Base-by-base conservation (phyloP, 108 stramenopile genomes). In the Phaeodactylum tricornutum region DNA sequence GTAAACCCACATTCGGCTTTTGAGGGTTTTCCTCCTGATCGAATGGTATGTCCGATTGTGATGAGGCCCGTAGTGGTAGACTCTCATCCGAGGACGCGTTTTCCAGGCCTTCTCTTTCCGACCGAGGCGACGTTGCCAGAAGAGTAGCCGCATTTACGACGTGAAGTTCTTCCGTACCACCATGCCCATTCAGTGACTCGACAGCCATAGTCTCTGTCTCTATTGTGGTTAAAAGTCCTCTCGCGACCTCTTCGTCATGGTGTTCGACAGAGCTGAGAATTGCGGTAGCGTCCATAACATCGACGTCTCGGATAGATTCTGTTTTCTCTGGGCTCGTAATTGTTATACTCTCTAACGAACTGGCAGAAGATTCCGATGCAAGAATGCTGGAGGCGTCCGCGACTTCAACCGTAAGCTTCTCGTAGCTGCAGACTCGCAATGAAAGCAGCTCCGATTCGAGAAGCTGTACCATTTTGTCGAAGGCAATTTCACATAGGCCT, bases 401-500 rank as follows among this genome's bases (percentile, higher is more conserved):
- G n/a, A n/a, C n/a, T n/a, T n/a, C n/a, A n/a, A n/a, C 14, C 9
- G 5, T 9, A n/a, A 20, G 5, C 4, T 41, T 41, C 39, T 14
- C 14, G 5, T 14, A 20, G 19, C 8, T 9, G 9, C 21, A 41
- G 39, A n/a, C n/a, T 41, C 21, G 16, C 14, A 41, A 41, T 14
- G 39, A 20, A 20, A 20, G 5, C 4, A 60, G 17, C 30, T 74
- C 73, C 1, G 45, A 25, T 31, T 50, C 32, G 21, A 75, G 54
- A 61, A 59, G 66, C 23, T 43, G 53, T 5, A 62, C 14, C 17
- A 75, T 11, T 21, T 69, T 22, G 43, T 69, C 67, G 43, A 66
- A 75, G 27, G 74, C 68, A 37, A 55, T 59, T 42, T 70, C 69
- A 21, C 61, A 16, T 3, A 75, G 40, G 4, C 56, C 43, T 6